phyloP scores from a whole-genome alignment of 176 grass and related monocot genomes.

The Leersia perrieri region DNA sequence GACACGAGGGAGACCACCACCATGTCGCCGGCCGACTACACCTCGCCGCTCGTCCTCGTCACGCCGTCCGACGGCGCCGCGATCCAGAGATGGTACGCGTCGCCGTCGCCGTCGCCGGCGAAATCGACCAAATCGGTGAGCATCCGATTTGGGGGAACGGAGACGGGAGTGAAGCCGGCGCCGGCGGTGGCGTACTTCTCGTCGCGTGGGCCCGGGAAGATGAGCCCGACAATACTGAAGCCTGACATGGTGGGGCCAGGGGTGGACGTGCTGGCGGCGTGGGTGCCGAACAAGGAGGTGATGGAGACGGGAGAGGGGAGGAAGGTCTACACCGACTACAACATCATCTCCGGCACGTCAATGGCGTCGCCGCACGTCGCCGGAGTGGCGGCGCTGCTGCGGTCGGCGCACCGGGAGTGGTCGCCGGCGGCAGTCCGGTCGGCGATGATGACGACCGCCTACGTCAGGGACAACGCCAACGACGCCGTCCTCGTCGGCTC shows the following conservation, averaged over 20 bases:
- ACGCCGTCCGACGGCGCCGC: slow-evolving; percentile 32
- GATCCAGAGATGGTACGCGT: slow-evolving; percentile 52
- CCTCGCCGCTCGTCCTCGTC: slow-evolving; percentile 45
- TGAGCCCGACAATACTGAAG: slow-evolving; percentile 66
- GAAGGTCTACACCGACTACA: slow-evolving; percentile 46
- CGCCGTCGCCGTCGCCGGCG: not conserved
- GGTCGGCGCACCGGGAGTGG: slow-evolving; percentile 60
- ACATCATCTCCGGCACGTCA: slow-evolving; percentile 68
- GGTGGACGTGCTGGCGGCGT: slow-evolving; percentile 76
- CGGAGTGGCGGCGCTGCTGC: slow-evolving; percentile 64
- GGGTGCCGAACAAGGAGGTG: slow-evolving; percentile 53
- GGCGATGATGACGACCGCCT: slow-evolving; percentile 83
- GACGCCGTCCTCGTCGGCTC: slow-evolving; percentile 31
- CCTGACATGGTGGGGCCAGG: slow-evolving; percentile 75
- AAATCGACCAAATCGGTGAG: too few species aligned
- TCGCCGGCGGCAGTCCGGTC: slow-evolving; percentile 60
- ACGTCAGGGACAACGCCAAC: slow-evolving; percentile 51
- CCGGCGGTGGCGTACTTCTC: slow-evolving; percentile 72
- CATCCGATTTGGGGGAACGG: slow-evolving; percentile 48
- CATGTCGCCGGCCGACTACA: slow-evolving; percentile 34
- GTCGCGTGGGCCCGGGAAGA: slow-evolving; percentile 52
- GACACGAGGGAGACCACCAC: slow-evolving; percentile 28
- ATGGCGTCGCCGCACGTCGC: slow-evolving; percentile 75
- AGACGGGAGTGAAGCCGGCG: slow-evolving; percentile 56
- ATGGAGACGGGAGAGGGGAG: slow-evolving; percentile 11